Conservation (phyloP, 768 basidiomycete genomes). For the Roridomyces roridus region DNA sequence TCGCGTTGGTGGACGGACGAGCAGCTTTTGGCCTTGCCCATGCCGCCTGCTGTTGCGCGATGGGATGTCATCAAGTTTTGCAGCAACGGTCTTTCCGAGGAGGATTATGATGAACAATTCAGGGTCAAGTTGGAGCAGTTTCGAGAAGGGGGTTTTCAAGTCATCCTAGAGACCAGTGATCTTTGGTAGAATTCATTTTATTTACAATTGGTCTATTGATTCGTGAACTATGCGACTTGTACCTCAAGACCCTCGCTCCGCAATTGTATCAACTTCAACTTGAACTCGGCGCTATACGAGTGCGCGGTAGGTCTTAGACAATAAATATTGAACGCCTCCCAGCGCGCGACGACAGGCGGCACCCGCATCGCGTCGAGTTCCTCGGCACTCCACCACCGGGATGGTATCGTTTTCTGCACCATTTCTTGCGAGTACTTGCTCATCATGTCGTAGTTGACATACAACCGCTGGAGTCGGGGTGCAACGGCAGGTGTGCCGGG, state of each 20-base stretch:
- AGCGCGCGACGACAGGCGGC: background rate
- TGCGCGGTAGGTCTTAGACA: too few relatives aligned
- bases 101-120: too few relatives aligned
- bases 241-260: too few relatives aligned
- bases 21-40: background rate
- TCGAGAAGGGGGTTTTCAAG: too few relatives aligned
- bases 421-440: background rate
- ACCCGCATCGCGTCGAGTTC: background rate
- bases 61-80: background rate
- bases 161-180: too few relatives aligned
- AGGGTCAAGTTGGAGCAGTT: background rate
- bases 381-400: constrained; percentile 14
- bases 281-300: too few relatives aligned
- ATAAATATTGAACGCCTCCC: background rate
- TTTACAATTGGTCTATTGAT: too few relatives aligned
- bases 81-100: background rate
- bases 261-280: too few relatives aligned
- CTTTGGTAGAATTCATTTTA: too few relatives aligned
- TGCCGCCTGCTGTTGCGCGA: background rate
- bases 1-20: constrained; percentile 19
- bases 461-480: background rate
- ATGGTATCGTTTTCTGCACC: background rate
- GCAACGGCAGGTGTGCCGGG: background rate
- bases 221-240: too few relatives aligned
- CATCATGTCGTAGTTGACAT: background rate